A percentile compares a stretch with the other conserved stretches of the same genome.
phyloP scores from a whole-genome alignment of 306 rosid species.

The Oemleria cerasiformis region DNA sequence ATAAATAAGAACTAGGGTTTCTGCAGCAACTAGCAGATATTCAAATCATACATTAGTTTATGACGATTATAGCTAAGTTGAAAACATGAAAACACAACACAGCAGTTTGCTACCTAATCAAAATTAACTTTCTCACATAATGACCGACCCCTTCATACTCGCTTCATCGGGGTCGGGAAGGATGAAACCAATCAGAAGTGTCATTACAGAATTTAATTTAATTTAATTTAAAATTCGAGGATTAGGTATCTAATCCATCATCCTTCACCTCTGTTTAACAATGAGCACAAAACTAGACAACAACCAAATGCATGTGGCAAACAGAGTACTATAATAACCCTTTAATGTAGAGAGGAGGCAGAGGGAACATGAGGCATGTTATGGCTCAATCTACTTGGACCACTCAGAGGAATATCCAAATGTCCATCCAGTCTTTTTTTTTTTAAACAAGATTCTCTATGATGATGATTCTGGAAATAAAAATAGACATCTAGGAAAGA shows the following conservation, averaged over 20 bases:
- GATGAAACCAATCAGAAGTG: neutral
- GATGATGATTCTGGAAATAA: neutral
- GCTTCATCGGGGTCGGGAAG: too few species aligned
- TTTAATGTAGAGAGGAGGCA: constrained; percentile 5
- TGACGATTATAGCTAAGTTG: constrained; percentile 5
- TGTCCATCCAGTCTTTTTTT: neutral
- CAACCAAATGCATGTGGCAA: constrained; percentile 15
- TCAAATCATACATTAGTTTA: neutral
- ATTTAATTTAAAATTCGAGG: neutral
- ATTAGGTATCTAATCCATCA: constrained; percentile 1
- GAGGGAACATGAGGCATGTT: constrained; percentile 23
- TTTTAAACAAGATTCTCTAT: neutral
- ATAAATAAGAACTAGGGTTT: neutral
- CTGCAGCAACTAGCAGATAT: constrained; percentile 1
- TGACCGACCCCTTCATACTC: too few species aligned
- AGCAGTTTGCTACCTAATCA: neutral
- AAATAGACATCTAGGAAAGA: neutral
- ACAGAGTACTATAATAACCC: neutral
- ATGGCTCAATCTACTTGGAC: constrained; percentile 8
- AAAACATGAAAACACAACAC: neutral
- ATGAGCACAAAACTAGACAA: constrained; percentile 11
- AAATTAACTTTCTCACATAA: neutral
- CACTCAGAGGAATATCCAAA: constrained; percentile 11
- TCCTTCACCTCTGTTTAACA: neutral
- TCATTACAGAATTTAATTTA: neutral